Base-by-base conservation (phyloP, 73 alveolate genomes). In the Paramecium sonneborni region DNA sequence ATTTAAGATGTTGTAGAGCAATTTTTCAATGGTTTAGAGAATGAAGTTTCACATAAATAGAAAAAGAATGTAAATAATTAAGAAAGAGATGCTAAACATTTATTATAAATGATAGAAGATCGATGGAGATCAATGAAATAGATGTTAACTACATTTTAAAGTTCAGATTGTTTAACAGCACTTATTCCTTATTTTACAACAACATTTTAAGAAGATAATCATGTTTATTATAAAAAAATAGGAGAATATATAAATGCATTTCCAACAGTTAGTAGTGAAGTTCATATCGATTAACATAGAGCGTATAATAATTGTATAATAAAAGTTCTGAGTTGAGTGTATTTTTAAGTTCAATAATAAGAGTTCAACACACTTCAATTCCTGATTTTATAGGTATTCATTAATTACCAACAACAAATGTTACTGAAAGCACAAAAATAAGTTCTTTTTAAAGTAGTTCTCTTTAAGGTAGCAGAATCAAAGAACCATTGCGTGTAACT, bases 71-170 rank as follows among this genome's bases (percentile, higher is more conserved):
- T 79, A 2, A 44, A 30, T 24, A 79, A 79, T 79, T 23, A 79
- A 46, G 76, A 79, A 10, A 79, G 90, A 44, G 90, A 79, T 43
- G 90, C 90, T 79, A 79, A 79, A 39, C 90, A 79, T 79, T 34
- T 79, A 20, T 18, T 79, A 7, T 20, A 20, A 0, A 24, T 39
- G 74, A 79, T 79, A 6, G 55, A 79, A 79, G 90, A 79, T 6
- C 39, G 90, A 79, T 46, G 44, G 55, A 41, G 55, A 23, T 79
- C 90, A 38, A 79, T 79, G 90, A 79, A 79, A 23, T 1, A 79
- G 37, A 41, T 44, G 69, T 44, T 79, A 26, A 24, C 21, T 10
- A 44, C 72, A 9, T 44, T 79, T 24, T 30, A 46, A 7, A 38
- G 74, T 12, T 20, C 44, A 3, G 74, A 79, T 43, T 79, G 90